These are phyloP conservation scores for Colletotrichum spaethianum DNA, from an alignment of 2,329 filamentous ascomycete genomes.

Conservation along the genomic window DNA sequence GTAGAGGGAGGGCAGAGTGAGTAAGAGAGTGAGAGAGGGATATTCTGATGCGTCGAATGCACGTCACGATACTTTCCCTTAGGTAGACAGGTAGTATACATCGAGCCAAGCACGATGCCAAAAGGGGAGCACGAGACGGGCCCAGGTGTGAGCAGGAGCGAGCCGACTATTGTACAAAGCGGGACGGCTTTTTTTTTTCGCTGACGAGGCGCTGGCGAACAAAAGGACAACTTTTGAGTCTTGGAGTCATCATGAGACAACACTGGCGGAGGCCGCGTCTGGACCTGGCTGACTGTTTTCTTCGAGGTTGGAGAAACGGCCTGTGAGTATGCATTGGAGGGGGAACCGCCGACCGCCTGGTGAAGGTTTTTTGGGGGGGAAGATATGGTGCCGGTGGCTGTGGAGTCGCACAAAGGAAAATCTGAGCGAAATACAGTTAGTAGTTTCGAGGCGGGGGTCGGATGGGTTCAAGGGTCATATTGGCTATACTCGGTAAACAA, in stretches of 20 bases:
- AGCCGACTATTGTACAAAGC: neutral
- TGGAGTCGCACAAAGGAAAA: slow-evolving; percentile 9
- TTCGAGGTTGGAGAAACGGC: too few relatives aligned
- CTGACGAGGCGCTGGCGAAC: neutral
- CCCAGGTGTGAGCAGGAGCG: neutral
- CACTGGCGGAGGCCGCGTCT: neutral
- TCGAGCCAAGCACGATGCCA: neutral
- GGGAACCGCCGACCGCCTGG: neutral
- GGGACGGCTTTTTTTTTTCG: slow-evolving; percentile 15
- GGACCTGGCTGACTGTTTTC: neutral
- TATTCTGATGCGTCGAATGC: neutral
- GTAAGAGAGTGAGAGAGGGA: neutral
- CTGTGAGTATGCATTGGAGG: too few relatives aligned
- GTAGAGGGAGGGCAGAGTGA: neutral
- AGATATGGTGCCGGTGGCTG: neutral
- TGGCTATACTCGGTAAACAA: neutral
- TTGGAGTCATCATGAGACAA: neutral
- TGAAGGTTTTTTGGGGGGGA: neutral
- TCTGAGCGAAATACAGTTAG: neutral
- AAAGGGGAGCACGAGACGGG: slow-evolving; percentile 8
- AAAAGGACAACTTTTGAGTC: neutral
- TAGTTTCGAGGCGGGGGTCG: neutral
- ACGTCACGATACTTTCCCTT: neutral
- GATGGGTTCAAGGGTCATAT: neutral
- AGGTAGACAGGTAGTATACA: neutral